Evolutionary conservation across 208 protist species (phyloP).

Genomic region (Trypanosoma rangeli): DNA sequence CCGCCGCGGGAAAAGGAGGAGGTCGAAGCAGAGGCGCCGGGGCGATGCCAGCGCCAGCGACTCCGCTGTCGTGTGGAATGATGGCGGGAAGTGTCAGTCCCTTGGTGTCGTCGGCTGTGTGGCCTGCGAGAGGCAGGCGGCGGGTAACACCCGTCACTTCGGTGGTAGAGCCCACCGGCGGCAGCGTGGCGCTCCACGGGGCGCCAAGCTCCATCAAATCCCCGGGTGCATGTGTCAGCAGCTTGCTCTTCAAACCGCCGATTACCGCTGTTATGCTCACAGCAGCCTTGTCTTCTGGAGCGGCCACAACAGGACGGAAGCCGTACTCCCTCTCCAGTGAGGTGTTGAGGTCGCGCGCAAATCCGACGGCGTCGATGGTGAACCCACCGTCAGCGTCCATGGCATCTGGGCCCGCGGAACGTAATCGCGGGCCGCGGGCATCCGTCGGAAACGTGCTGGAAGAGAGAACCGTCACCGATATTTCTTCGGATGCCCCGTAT

Average conservation of each 20-base stretch:
- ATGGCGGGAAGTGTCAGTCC: neutral
- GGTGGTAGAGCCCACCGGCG: neutral
- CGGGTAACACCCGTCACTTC: neutral
- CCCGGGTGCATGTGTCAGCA: conserved; percentile 44
- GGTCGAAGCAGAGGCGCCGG: neutral
- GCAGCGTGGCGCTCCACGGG: neutral
- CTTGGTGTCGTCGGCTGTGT: neutral
- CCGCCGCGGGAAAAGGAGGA: neutral
- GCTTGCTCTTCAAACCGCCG: conserved; percentile 18
- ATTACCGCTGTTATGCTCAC: conserved; percentile 27
- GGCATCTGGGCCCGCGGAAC: neutral
- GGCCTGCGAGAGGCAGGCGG: neutral
- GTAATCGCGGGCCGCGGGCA: neutral
- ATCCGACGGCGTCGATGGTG: conserved; percentile 75
- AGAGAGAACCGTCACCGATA: neutral
- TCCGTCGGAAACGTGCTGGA: neutral
- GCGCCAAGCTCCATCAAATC: conserved; percentile 7
- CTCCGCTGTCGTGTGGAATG: neutral
- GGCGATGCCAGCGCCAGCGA: neutral
- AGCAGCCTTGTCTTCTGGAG: conserved; percentile 3
- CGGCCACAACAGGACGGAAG: conserved; percentile 48
- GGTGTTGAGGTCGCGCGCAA: conserved; percentile 74
- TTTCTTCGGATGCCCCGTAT: neutral
- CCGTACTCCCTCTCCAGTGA: conserved; percentile 72
- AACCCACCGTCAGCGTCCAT: conserved; percentile 27